A percentile compares a stretch with the other conserved stretches of the same genome.
These are phyloP conservation scores for Allomyces macrogynus DNA, from an alignment of 192 early-diverging fungal species.

Conservation along the genomic window DNA sequence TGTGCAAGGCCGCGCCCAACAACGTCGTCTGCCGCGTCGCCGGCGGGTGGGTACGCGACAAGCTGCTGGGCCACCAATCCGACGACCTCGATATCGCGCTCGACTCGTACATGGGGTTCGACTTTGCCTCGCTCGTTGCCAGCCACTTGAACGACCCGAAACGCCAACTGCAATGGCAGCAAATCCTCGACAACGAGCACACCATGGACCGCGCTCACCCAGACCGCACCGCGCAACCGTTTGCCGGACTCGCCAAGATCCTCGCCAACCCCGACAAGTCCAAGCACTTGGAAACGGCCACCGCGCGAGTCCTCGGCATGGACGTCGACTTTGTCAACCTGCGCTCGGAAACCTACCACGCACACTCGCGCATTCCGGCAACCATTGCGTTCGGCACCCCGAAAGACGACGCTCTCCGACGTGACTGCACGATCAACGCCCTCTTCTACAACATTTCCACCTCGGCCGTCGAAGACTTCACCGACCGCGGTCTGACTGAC, in stretches of 20 bases:
- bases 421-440: conserved; percentile 96
- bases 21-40: conserved; percentile 41
- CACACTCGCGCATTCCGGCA: conserved; percentile 58
- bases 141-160: conserved; percentile 23
- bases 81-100: conserved; percentile 91
- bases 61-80: conserved; percentile 69
- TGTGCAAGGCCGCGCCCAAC: background rate
- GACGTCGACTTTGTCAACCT: conserved; percentile 90
- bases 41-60: conserved; percentile 98
- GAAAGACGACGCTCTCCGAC: conserved; percentile 66
- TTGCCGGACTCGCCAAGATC: conserved; percentile 53
- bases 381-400: conserved; percentile 73
- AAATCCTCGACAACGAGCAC: background rate
- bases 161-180: background rate
- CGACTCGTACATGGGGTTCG: conserved; percentile 77
- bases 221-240: conserved; percentile 9
- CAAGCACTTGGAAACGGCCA: conserved; percentile 97
- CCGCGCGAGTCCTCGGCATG: conserved; percentile 52
- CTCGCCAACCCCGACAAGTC: conserved; percentile 79
- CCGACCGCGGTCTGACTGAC: conserved; percentile 52
- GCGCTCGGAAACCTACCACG: conserved; percentile 71
- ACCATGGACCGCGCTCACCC: background rate
- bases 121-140: conserved; percentile 63
- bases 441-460: conserved; percentile 94
- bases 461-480: conserved; percentile 65